Conservation (phyloP, 495 filamentous ascomycete species). For the Xylaria curta region DNA sequence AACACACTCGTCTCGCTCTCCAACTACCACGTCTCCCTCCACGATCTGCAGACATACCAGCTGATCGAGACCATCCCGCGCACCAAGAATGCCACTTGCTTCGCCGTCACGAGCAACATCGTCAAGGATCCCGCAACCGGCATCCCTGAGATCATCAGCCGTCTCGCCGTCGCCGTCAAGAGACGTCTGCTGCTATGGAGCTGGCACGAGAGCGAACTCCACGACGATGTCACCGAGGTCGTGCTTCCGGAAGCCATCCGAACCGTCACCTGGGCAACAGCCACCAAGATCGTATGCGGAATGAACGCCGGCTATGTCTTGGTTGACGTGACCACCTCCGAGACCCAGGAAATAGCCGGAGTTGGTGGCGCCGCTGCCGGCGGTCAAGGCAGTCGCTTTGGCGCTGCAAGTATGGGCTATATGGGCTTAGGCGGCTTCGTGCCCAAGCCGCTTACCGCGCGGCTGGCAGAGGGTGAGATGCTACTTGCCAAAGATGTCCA, state of each 20-base stretch:
- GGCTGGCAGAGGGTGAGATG: conserved; percentile 80
- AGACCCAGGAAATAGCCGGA: conserved; percentile 77
- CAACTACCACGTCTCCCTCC: conserved; percentile 83
- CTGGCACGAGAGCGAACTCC: conserved; percentile 94
- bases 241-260: conserved; percentile 79
- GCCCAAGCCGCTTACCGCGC: conserved; percentile 86
- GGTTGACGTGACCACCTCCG: conserved; percentile 77
- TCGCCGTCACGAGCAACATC: conserved; percentile 94
- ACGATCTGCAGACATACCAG: conserved; percentile 85
- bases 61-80: conserved; percentile 73
- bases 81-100: conserved; percentile 85
- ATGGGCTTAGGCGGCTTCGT: conserved; percentile 91
- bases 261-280: conserved; percentile 87
- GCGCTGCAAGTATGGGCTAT: conserved; percentile 79
- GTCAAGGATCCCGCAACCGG: conserved; percentile 85
- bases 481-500: conserved; percentile 95
- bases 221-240: conserved; percentile 74
- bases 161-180: conserved; percentile 91
- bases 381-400: conserved; percentile 68
- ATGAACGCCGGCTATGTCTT: conserved; percentile 88
- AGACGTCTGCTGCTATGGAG: conserved; percentile 87
- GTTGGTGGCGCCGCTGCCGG: conserved; percentile 73
- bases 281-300: conserved; percentile 82
- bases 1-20: conserved; percentile 88
- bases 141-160: conserved; percentile 87